phyloP scores from a whole-genome alignment of 148 eudicot species.

The Chenopodium suecicum region DNA sequence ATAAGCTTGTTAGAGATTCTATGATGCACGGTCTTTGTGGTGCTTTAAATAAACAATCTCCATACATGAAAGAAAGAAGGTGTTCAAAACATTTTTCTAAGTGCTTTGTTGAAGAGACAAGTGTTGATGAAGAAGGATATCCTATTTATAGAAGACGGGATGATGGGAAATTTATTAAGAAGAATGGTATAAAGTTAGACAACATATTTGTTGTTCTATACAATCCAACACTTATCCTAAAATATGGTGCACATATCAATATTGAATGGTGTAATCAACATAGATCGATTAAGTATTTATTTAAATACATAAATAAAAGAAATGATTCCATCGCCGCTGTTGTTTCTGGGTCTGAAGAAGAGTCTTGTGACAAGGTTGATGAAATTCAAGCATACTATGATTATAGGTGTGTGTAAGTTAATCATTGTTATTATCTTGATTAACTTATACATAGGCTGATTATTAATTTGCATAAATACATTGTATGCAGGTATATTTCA shows the following conservation, averaged over 20 bases:
- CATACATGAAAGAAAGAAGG: neutral
- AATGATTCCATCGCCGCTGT: neutral
- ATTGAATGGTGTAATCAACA: neutral
- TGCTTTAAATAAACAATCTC: neutral
- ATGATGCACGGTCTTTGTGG: neutral
- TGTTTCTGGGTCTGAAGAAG: neutral
- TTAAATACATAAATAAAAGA: constrained; percentile 21
- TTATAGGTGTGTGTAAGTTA: neutral
- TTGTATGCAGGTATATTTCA: neutral
- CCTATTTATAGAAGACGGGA: no score
- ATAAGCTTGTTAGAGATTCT: neutral
- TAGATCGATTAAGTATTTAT: constrained; percentile 16
- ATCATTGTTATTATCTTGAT: no score
- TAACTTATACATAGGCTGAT: no score
- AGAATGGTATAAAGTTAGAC: no score
- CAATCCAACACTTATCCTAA: no score
- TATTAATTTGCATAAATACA: no score
- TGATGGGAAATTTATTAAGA: no score
- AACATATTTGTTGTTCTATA: no score
- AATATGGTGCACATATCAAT: no score
- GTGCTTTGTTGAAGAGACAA: neutral
- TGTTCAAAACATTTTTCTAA: neutral
- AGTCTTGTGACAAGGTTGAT: neutral
- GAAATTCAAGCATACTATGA: neutral
- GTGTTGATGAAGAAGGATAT: neutral